These are phyloP conservation scores for Xylaria cubensis DNA, from an alignment of 495 filamentous ascomycete species.

Conservation along the genomic window DNA sequence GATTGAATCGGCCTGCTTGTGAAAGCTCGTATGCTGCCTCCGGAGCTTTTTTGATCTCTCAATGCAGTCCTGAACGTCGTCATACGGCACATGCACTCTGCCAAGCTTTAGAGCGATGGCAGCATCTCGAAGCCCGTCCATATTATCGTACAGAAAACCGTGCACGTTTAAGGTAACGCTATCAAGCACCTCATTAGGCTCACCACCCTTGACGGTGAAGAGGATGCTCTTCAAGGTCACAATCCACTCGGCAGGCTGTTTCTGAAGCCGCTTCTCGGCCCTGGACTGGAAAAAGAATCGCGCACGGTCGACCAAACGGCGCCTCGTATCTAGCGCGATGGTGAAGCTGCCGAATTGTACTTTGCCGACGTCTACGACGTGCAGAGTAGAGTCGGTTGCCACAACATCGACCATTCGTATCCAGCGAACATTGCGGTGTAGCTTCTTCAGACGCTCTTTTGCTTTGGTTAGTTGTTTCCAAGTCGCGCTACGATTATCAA, in stretches of 20 bases:
- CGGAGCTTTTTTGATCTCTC: constrained; percentile 53
- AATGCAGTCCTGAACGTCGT: constrained; percentile 75
- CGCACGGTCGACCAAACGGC: constrained; percentile 88
- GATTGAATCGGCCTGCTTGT: constrained; percentile 44
- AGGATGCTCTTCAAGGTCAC: constrained; percentile 83
- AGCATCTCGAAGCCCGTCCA: constrained; percentile 87
- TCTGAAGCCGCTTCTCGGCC: constrained; percentile 69
- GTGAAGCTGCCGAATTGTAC: constrained; percentile 84
- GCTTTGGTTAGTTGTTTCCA: constrained; percentile 77
- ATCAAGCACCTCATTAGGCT: constrained; percentile 89
- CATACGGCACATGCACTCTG: constrained; percentile 86
- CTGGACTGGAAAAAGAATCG: constrained; percentile 84
- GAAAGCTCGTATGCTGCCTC: constrained; percentile 34
- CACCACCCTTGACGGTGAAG: constrained; percentile 82
- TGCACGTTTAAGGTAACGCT: constrained; percentile 87
- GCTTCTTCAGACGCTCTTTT: constrained; percentile 82
- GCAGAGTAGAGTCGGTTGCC: constrained; percentile 78
- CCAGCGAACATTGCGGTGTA: constrained; percentile 89
- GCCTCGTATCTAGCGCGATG: constrained; percentile 86
- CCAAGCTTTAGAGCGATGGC: constrained; percentile 91
- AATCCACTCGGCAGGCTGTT: constrained; percentile 93
- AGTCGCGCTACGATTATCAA: constrained; percentile 65
- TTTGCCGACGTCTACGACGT: constrained; percentile 78
- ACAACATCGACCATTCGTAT: constrained; percentile 88
- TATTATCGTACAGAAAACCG: constrained; percentile 85